Evolutionary conservation across 208 protist genomes (phyloP), one percentile per base, ranked within the genome.

Genomic region (Leptomonas seymouri): DNA sequence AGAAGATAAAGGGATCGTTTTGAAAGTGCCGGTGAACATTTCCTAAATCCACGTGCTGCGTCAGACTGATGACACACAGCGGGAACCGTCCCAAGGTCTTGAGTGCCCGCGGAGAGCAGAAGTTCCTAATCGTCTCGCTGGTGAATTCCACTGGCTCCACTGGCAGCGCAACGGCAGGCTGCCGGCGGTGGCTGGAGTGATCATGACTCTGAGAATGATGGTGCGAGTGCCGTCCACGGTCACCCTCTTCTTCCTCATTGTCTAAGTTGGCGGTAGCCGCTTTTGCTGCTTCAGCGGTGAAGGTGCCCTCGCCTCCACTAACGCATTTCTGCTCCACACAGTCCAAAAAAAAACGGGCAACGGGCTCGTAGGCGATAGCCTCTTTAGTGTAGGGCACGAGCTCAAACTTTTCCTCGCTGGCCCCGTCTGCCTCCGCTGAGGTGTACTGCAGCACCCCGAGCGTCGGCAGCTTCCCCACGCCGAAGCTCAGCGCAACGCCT

Each of bases 1-100:
- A 82, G 70, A 94, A 91, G 30, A 93, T 23, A n/a, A 94, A 44
- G 20, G 89, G 81, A 48, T 94, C 86, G 60, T 82, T 72, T 21
- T 64, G 31, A 53, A 89, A 92, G 31, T 41, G 44, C 30, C 31
- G 30, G 54, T 86, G 67, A 18, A 90, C 67, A 6, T 39, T 16
- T 12, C 75, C 55, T 25, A 93, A 65, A n/a, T 63, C 15, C 21
- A 85, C 71, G 8, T n/a, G 59, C 12, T 64, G 53, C 18, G 72
- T 68, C 23, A 91, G 64, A 48, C 67, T 67, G 18, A 94, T 64
- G 36, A 93, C 81, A 59, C 86, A 93, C 68, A 80, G 41, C 30
- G 79, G 56, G 42, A 65, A 51, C 15, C 68, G 49, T 3, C 74
- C 65, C 30, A 55, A 54, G 18, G 75, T 55, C 48, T 78, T 86